Percentiles rank a stretch among this genome's conserved stretches.
phyloP scores from a whole-genome alignment of 2,329 filamentous ascomycete species.

The Diplodia seriata region DNA sequence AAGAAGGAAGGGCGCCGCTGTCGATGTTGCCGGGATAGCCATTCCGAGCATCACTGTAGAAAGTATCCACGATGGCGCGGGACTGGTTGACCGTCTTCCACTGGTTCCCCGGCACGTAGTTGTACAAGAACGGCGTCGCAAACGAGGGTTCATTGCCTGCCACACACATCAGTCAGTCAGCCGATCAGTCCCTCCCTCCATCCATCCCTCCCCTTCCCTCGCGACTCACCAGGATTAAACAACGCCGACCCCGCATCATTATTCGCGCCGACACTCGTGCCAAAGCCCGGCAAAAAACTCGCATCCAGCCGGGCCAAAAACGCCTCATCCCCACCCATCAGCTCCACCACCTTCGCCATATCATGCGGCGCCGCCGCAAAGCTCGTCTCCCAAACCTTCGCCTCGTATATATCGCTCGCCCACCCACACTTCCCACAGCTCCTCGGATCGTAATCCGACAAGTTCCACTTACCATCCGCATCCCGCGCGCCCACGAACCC shows the following conservation, averaged over 20 bases:
- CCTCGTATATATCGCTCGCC: constrained; percentile 52
- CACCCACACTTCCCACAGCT: constrained; percentile 53
- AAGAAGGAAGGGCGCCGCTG: constrained; percentile 58
- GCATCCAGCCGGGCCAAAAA: constrained; percentile 53
- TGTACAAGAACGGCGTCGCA: constrained; percentile 51
- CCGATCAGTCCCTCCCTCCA: no score
- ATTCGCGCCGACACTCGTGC: constrained; percentile 45
- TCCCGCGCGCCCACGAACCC: constrained; percentile 42
- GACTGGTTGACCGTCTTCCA: constrained; percentile 39
- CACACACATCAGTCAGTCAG: neutral
- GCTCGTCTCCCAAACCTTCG: constrained; percentile 47
- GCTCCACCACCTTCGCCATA: constrained; percentile 50
- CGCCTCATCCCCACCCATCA: constrained; percentile 51
- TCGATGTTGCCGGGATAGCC: constrained; percentile 57
- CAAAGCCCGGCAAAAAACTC: constrained; percentile 48
- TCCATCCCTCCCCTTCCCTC: no score
- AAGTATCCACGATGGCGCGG: constrained; percentile 47
- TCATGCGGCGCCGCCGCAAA: constrained; percentile 55
- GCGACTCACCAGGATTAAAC: constrained; percentile 35
- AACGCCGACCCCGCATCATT: constrained; percentile 37
- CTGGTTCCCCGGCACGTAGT: constrained; percentile 45
- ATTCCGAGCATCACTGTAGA: constrained; percentile 49
- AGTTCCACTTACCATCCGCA: constrained; percentile 40
- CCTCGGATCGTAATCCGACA: constrained; percentile 49
- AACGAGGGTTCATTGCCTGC: constrained; percentile 51